Percentiles rank a stretch among this genome's conserved stretches.
Conservation (phyloP, 176 grass and related monocot species). For the Hordeum marinum region DNA sequence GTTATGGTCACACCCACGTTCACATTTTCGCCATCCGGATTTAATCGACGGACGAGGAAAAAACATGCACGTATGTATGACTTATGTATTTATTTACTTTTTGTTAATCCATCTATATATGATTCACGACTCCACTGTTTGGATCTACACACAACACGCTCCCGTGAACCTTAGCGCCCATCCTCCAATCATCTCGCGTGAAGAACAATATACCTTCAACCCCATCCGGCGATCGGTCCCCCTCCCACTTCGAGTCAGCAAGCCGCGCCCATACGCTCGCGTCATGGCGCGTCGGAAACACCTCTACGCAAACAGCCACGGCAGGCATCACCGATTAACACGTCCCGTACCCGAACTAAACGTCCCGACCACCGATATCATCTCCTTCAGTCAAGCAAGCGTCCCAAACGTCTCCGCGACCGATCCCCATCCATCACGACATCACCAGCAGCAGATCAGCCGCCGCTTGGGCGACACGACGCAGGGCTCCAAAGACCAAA, state of each 20-base stretch:
- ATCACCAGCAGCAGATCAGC: neutral
- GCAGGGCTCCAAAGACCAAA: neutral
- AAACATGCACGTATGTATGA: neutral
- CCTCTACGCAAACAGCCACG: neutral
- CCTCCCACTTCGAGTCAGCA: no score
- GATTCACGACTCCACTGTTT: neutral
- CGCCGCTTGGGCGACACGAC: constrained; percentile 1
- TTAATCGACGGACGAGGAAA: neutral
- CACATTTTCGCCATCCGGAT: neutral
- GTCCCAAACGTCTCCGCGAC: neutral
- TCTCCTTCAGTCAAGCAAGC: neutral
- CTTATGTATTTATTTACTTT: no score
- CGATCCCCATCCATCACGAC: neutral
- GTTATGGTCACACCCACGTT: no score
- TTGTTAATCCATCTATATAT: neutral
- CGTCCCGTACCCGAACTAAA: neutral
- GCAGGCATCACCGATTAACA: neutral
- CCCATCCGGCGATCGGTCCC: neutral
- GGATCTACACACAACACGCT: neutral
- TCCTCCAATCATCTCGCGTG: neutral
- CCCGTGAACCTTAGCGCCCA: neutral
- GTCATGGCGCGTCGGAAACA: neutral
- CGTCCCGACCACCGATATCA: neutral
- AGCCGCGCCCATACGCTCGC: no score
- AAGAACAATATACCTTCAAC: neutral